Base-by-base conservation (phyloP, 2,329 filamentous ascomycete genomes). In the Dothidotthia symphoricarpi region DNA sequence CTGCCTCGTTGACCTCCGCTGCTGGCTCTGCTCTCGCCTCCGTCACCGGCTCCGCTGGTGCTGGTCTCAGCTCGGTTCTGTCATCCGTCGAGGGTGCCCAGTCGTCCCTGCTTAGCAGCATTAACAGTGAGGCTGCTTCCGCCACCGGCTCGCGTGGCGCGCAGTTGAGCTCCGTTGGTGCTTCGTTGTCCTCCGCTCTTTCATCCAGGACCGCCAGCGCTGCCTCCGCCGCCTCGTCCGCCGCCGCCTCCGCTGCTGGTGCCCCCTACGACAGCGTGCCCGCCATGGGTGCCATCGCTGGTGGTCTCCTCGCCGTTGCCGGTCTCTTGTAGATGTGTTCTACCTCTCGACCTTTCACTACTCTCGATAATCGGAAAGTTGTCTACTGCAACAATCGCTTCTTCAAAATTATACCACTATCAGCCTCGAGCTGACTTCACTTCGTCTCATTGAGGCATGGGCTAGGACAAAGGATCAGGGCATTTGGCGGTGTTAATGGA, bases 211-310 rank as follows among this genome's bases (percentile, higher is more conserved):
- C 30, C 28, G 33, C 34, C 25, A 36, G 19, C 8, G 31, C 31
- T 13, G n/a, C 51, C 15, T 39, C 41, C 16, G 11, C 41, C 15
- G 26, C 29, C 24, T 29, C 31, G 3, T 39, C 31, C 24, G 25
- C 33, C 8, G 40, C 34, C 34, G 50, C 51, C n/a, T 35, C 44
- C 12, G 43, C 40, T 29, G 54, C 36, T 31, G 55, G 49, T 28
- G 53, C 54, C 26, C 41, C 49, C 25, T 47, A 54, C 16, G 57
- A 53, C 31, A 55, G 46, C 22, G 41, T 63, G 24, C 59, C 61
- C 10, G 57, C 48, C 24, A 55, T 64, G 45, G 63, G 61, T 19
- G 61, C 56, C 31, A 39, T 59, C 14, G 61, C 55, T 39, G 61
- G 51, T 48, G 61, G 59, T 46, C 36, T 63, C 31, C 37, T 63